These are phyloP conservation scores for Colletotrichum spinosum DNA, from an alignment of 2,329 filamentous ascomycete genomes.

Conservation along the genomic window DNA sequence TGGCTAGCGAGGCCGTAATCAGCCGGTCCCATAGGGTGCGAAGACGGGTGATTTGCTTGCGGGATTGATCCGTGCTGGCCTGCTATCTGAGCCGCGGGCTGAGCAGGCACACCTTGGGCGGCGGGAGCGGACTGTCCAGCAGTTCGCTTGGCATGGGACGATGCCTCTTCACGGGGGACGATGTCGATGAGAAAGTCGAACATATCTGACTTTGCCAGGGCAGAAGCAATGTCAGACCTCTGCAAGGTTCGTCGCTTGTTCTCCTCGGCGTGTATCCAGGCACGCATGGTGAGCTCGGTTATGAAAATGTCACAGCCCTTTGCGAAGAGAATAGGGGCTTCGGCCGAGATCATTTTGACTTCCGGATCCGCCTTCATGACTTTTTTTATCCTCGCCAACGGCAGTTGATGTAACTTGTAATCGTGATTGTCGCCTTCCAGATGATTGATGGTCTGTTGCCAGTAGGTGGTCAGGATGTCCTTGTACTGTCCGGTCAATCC, in stretches of 20 bases:
- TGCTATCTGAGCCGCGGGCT: constrained; percentile 61
- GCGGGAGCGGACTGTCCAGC: constrained; percentile 61
- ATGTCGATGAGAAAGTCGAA: constrained; percentile 99
- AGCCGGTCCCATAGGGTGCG: constrained; percentile 68
- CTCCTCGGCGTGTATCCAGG: constrained; percentile 99
- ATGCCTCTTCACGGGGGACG: constrained; percentile 93
- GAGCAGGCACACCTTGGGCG: constrained; percentile 47
- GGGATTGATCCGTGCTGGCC: constrained; percentile 62
- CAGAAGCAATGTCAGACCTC: constrained; percentile 95
- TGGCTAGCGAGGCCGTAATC: constrained; percentile 74
- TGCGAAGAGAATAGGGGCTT: constrained; percentile 96
- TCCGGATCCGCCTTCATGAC: constrained; percentile 99
- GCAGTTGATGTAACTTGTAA: constrained; percentile 97
- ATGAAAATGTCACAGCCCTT: constrained; percentile 99
- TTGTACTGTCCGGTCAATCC: constrained; percentile 92
- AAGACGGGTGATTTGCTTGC: constrained; percentile 64
- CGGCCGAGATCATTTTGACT: constrained; percentile 99
- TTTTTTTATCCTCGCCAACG: constrained; percentile 98
- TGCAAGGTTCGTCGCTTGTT: constrained; percentile 97
- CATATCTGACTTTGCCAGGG: constrained; percentile 98
- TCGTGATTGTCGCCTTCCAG: constrained; percentile 96
- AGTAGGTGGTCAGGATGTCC: constrained; percentile 98
- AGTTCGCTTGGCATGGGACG: constrained; percentile 84
- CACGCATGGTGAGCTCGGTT: constrained; percentile 97
- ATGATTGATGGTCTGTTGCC: constrained; percentile 98